Percentiles rank a stretch among this genome's conserved stretches.
These are phyloP conservation scores for Citrus australasica DNA, from an alignment of 345 rosid species.

Conservation along the genomic window DNA sequence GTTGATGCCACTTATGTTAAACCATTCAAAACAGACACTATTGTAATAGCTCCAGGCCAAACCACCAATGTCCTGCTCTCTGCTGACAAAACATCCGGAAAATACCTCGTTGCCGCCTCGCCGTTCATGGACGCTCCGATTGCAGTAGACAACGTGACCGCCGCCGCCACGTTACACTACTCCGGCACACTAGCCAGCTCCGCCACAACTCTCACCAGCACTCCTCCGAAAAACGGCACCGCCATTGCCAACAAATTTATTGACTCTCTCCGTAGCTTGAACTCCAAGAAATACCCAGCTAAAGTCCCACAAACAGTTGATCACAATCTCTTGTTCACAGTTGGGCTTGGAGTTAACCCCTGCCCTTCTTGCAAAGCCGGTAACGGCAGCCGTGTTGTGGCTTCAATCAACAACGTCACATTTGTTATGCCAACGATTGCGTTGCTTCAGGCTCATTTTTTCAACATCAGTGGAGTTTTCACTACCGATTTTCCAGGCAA, in stretches of 20 bases:
- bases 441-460: conserved; percentile 79
- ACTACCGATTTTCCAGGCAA: conserved; percentile 77
- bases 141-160: conserved; percentile 77
- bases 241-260: conserved; percentile 52
- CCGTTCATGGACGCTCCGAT: conserved; percentile 93
- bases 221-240: conserved; percentile 86
- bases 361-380: conserved; percentile 79
- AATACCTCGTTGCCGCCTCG: conserved; percentile 68
- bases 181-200: conserved; percentile 61
- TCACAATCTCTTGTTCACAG: conserved; percentile 70
- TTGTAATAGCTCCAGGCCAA: conserved; percentile 82
- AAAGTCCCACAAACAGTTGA: conserved; percentile 65
- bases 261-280: conserved; percentile 63
- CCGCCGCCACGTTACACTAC: conserved; percentile 81
- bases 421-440: conserved; percentile 80
- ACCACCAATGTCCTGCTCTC: conserved; percentile 74
- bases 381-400: conserved; percentile 75
- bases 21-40: conserved; percentile 64
- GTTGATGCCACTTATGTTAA: conserved; percentile 87
- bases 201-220: conserved; percentile 45
- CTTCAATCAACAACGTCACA: conserved; percentile 72
- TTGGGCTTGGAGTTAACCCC: conserved; percentile 73
- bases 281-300: conserved; percentile 77
- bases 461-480: conserved; percentile 75
- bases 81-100: conserved; percentile 51